Conservation (phyloP, 2,329 filamentous ascomycete genomes). For the Cryphonectria radicalis region DNA sequence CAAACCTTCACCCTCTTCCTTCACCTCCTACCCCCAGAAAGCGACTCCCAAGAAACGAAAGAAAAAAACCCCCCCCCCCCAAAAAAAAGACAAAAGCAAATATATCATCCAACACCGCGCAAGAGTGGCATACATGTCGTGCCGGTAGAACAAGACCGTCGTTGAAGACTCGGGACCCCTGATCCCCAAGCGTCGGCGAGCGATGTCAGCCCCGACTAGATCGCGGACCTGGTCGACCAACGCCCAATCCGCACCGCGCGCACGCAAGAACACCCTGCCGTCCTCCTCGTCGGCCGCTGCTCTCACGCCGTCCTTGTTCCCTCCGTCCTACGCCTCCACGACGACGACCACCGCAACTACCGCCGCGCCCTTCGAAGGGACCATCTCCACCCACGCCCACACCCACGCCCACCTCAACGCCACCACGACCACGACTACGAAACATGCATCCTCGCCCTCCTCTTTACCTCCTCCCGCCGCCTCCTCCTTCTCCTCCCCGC, state of each 20-base stretch:
- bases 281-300: not conserved
- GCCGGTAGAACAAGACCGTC: not conserved
- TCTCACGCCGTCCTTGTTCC: not conserved
- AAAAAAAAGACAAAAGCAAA: too few species aligned
- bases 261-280: not conserved
- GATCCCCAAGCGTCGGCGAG: slow-evolving; percentile 6
- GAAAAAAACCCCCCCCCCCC: too few species aligned
- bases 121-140: not conserved
- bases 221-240: slow-evolving; percentile 30
- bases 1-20: not conserved
- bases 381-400: not conserved
- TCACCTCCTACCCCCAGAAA: not conserved
- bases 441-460: not conserved
- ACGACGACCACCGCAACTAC: not conserved
- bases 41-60: not conserved
- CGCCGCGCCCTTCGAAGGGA: not conserved
- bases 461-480: too few species aligned
- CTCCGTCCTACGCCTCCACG: not conserved
- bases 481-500: not conserved
- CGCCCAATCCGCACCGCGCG: slow-evolving; percentile 14
- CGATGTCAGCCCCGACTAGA: slow-evolving; percentile 27
- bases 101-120: not conserved
- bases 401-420: slow-evolving; percentile 15
- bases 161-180: slow-evolving; percentile 1
- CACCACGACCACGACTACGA: slow-evolving; percentile 6